These are phyloP conservation scores for Colletotrichum sp. DNA, from an alignment of 2,329 filamentous ascomycete species.

Conservation along the genomic window DNA sequence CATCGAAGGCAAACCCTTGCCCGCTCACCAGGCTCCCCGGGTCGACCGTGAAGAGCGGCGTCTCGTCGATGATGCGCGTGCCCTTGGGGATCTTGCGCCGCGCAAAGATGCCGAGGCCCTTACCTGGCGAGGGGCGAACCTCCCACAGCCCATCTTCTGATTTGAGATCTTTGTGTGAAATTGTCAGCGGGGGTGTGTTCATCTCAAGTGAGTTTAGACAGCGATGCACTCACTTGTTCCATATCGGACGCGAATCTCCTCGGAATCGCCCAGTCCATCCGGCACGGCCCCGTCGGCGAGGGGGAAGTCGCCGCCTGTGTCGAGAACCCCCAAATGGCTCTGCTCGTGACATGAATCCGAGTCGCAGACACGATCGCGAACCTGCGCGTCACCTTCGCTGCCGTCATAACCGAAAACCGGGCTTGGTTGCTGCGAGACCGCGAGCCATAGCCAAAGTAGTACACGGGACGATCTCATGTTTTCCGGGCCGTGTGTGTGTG, in stretches of 20 bases:
- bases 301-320: neutral
- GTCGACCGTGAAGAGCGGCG: conserved; percentile 36
- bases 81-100: conserved; percentile 35
- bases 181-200: neutral
- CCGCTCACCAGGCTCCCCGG: conserved; percentile 30
- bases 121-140: conserved; percentile 35
- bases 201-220: neutral
- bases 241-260: conserved; percentile 10
- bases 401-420: neutral
- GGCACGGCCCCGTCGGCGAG: neutral
- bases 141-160: conserved; percentile 25
- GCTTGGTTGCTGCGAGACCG: neutral
- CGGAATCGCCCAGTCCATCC: neutral
- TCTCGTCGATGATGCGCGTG: conserved; percentile 43
- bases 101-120: conserved; percentile 47
- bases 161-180: neutral
- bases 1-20: conserved; percentile 34
- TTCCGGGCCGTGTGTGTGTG: neutral
- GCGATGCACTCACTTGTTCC: neutral
- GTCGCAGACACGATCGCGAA: neutral
- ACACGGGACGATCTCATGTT: conserved; percentile 11
- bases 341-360: neutral
- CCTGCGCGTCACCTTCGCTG: neutral
- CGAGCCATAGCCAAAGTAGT: conserved; percentile 5
- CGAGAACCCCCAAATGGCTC: neutral